phyloP scores from a whole-genome alignment of 768 basidiomycete species.

The Boletus eberwhitei region DNA sequence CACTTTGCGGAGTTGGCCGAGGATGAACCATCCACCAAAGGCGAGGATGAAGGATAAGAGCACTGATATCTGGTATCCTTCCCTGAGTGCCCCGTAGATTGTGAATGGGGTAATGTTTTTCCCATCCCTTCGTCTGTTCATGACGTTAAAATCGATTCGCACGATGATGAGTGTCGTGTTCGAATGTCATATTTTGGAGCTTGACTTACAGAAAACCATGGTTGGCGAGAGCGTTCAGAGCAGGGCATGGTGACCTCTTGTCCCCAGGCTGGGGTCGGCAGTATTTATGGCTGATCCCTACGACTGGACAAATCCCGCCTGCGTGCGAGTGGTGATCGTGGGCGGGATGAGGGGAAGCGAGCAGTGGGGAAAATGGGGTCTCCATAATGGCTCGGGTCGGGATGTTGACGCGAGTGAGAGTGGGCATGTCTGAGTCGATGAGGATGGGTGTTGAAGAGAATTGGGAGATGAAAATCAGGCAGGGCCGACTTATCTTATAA shows the following conservation, averaged over 20 bases:
- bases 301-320: conserved; percentile 38
- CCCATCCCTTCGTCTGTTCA: conserved; percentile 48
- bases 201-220: conserved; percentile 67
- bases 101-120: conserved; percentile 40
- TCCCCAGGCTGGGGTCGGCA: conserved; percentile 46
- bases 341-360: conserved; percentile 8
- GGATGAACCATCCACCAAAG: conserved; percentile 44
- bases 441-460: background rate
- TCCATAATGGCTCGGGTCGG: background rate
- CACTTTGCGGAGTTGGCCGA: conserved; percentile 35
- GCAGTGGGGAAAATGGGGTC: conserved; percentile 4
- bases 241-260: conserved; percentile 66
- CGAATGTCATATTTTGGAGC: background rate
- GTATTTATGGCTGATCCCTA: conserved; percentile 36
- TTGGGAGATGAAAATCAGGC: background rate
- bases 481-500: background rate
- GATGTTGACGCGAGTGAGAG: background rate
- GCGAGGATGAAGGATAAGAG: conserved; percentile 47
- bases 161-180: background rate
- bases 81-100: conserved; percentile 42
- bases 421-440: conserved; percentile 3
- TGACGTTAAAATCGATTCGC: background rate
- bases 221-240: conserved; percentile 70
- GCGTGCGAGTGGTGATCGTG: conserved; percentile 25
- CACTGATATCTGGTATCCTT: conserved; percentile 49